Base-by-base conservation (phyloP, 768 basidiomycete species). In the Calvatia gigantea region DNA sequence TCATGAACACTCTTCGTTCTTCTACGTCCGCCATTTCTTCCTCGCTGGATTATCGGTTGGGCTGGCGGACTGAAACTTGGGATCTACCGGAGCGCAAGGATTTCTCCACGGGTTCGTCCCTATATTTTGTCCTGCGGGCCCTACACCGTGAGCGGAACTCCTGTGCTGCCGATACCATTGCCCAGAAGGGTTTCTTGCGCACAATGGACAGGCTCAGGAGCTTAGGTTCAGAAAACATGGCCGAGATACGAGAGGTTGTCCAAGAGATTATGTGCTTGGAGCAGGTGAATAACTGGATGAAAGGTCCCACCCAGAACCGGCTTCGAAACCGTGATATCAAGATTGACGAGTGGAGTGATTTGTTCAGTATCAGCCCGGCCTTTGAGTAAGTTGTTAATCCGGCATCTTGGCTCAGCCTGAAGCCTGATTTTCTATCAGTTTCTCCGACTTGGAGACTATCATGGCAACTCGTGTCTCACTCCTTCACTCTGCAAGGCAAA, bases 11-110 rank as follows among this genome's bases (percentile, higher is more conserved):
- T 5, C 70, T 89, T 12, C 80, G 83, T 39, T 71, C 65, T 37
- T 70, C 72, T 0, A 70, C 73, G 12, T 69, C 72, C n/a, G 64
- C 62, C 56, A 62, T 58, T 23, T 66, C 77, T 14, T 71, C 81
- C 0, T 73, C 75, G 41, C 78, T 90, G 74, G 81, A 75, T 31
- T 94, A 93, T 68, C 80, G 84, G 37, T 75, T 98, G 1, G 97
- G 90, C 14, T 98, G 97, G 97, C 80, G 95, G 43, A 96, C 94
- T 0, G 91, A 89, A 58, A 87, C 86, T 1, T 99, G 97, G 97
- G 95, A 98, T 69, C 73, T 99, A 23, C 95, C 95, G 1, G 82
- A 89, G 46, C 74, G 75, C 8, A 69, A 70, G 1, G 69, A 75
- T 51, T 70, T 71, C 21, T 73, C 73, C 25, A 68, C 83, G 7